A percentile compares a stretch with the other conserved stretches of the same genome.
phyloP scores from a whole-genome alignment of 345 rosid genomes.

The Euclidium syriacum region DNA sequence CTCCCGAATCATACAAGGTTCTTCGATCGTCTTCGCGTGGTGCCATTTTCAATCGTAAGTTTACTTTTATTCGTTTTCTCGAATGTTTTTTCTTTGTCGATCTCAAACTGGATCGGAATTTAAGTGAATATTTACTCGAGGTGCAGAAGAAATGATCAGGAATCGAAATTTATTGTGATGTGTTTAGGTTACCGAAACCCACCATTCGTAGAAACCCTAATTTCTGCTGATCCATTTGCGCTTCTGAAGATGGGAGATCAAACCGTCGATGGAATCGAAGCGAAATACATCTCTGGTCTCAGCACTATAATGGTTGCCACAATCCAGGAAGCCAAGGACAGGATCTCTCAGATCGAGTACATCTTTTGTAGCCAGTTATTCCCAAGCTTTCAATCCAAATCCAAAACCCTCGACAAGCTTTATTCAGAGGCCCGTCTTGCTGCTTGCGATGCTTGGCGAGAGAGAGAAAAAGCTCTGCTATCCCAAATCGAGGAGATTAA shows the following conservation, averaged over 20 bases:
- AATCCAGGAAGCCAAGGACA: conserved; percentile 84
- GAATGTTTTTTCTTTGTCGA: neutral
- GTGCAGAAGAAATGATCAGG: neutral
- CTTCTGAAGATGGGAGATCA: conserved; percentile 29
- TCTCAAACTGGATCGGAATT: neutral
- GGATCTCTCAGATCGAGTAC: conserved; percentile 87
- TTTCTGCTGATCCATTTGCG: neutral
- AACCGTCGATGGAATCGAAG: conserved; percentile 39
- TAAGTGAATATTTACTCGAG: neutral
- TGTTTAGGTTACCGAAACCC: neutral
- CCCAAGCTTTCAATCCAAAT: conserved; percentile 55
- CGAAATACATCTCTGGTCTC: conserved; percentile 52
- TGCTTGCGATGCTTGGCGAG: conserved; percentile 53
- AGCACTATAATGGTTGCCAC: conserved; percentile 79
- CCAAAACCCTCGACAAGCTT: conserved; percentile 46
- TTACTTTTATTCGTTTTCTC: neutral
- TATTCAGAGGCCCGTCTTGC: conserved; percentile 47
- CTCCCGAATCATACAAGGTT: neutral
- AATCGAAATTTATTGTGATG: neutral
- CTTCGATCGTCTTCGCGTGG: neutral
- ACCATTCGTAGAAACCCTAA: conserved; percentile 8
- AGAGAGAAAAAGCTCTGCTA: conserved; percentile 42
- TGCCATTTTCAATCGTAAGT: conserved; percentile 6
- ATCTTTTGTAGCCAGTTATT: conserved; percentile 82
- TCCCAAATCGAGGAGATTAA: conserved; percentile 46